Percentiles rank a stretch among this genome's conserved stretches.
Conservation (phyloP, 768 basidiomycete species). For the Hirschioporus abietinus region DNA sequence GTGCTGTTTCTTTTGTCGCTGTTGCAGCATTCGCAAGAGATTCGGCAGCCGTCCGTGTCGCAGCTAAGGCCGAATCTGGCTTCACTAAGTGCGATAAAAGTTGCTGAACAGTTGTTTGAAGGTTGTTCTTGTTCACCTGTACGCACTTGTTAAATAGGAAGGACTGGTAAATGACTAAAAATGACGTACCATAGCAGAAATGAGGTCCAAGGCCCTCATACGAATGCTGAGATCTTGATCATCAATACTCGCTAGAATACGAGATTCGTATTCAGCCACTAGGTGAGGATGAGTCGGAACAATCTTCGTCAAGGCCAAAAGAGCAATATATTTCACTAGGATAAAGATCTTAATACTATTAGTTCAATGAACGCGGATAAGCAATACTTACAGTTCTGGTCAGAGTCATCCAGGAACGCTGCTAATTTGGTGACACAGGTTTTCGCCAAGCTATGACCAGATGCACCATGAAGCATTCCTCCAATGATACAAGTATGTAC, state of each 20-base stretch:
- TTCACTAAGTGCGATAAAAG: constrained; percentile 81
- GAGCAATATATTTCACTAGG: constrained; percentile 95
- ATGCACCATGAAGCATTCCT: constrained; percentile 81
- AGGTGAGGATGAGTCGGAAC: constrained; percentile 88
- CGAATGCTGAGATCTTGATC: constrained; percentile 95
- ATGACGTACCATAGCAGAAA: constrained; percentile 80
- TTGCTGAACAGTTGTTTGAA: constrained; percentile 88
- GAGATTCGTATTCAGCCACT: constrained; percentile 87
- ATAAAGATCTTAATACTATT: constrained; percentile 15
- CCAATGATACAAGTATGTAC: constrained; percentile 98
- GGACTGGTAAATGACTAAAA: background rate
- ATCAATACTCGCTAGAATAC: constrained; percentile 82
- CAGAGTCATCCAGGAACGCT: constrained; percentile 83
- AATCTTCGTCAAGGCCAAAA: constrained; percentile 93
- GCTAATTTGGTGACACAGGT: constrained; percentile 93
- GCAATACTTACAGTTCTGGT: constrained; percentile 81
- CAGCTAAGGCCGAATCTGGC: constrained; percentile 41
- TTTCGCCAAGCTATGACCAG: constrained; percentile 74
- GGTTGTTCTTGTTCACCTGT: constrained; percentile 79
- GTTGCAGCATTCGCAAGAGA: constrained; percentile 42
- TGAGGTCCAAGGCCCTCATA: constrained; percentile 90
- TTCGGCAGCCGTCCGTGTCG: constrained; percentile 53
- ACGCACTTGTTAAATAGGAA: constrained; percentile 7
- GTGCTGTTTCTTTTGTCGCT: constrained; percentile 26
- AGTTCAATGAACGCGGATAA: background rate